Conservation (phyloP, 2,329 filamentous ascomycete species). For the Claviceps monticola region DNA sequence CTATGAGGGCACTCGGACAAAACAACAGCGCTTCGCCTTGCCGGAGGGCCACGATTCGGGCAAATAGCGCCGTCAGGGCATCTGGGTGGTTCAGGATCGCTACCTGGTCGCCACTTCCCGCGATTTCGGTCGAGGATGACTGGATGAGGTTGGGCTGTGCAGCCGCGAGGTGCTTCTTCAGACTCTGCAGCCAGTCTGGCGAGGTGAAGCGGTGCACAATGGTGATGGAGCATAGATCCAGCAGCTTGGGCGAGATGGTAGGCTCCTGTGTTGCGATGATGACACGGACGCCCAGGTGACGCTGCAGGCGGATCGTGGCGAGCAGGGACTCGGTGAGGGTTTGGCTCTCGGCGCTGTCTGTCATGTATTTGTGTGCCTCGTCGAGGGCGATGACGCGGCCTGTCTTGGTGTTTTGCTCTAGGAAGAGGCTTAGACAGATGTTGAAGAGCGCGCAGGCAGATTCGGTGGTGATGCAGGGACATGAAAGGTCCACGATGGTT, state of each 20-base stretch:
- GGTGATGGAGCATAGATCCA: constrained; percentile 59
- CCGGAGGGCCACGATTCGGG: constrained; percentile 26
- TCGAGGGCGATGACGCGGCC: constrained; percentile 57
- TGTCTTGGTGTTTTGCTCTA: constrained; percentile 31
- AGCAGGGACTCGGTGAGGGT: constrained; percentile 49
- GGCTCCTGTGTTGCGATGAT: constrained; percentile 69
- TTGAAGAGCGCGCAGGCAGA: constrained; percentile 61
- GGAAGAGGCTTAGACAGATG: constrained; percentile 52
- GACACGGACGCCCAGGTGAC: constrained; percentile 52
- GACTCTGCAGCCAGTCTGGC: constrained; percentile 43
- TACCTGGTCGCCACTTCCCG: background rate
- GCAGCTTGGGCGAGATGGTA: constrained; percentile 50
- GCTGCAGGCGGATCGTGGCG: constrained; percentile 52
- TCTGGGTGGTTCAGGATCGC: background rate
- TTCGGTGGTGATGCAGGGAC: constrained; percentile 52
- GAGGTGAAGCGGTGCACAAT: constrained; percentile 60
- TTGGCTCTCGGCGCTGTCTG: constrained; percentile 34
- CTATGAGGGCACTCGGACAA: constrained; percentile 27
- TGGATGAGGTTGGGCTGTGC: constrained; percentile 3
- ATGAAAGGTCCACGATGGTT: constrained; percentile 51
- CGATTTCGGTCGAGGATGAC: background rate
- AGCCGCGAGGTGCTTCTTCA: constrained; percentile 31
- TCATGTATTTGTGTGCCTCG: constrained; percentile 69
- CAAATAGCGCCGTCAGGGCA: constrained; percentile 20
- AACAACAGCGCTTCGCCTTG: constrained; percentile 34